These are phyloP conservation scores for Globisporangium abappressorium DNA, from an alignment of 352 stramenopile genomes.

Conservation along the genomic window DNA sequence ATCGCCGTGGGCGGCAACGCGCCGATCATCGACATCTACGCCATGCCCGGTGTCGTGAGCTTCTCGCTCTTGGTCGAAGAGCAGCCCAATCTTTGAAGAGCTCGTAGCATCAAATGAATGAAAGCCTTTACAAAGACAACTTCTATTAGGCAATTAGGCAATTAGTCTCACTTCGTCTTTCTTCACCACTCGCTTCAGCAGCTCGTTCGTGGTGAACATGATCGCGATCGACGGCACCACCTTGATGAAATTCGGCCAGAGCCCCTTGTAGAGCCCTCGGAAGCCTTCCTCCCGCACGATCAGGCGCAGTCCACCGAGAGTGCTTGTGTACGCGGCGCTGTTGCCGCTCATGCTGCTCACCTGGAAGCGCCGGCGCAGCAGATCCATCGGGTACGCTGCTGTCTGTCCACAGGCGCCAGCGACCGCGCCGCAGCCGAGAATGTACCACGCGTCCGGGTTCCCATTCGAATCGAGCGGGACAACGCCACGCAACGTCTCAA, in stretches of 20 bases:
- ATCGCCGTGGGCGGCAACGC: conserved; percentile 63
- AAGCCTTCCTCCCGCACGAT: conserved; percentile 59
- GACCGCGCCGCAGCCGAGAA: conserved; percentile 57
- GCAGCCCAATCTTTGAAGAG: background rate
- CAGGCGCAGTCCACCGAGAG: conserved; percentile 35
- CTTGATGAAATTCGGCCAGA: conserved; percentile 72
- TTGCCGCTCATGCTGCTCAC: conserved; percentile 41
- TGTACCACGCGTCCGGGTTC: conserved; percentile 48
- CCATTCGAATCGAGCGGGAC: conserved; percentile 43
- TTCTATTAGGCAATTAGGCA: background rate
- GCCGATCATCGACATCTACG: conserved; percentile 68
- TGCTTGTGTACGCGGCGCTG: conserved; percentile 44
- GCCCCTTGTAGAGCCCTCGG: conserved; percentile 61
- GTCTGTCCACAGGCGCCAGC: conserved; percentile 72
- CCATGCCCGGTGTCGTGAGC: conserved; percentile 79
- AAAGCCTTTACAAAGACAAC: background rate
- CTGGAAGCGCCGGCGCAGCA: conserved; percentile 74
- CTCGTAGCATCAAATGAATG: background rate
- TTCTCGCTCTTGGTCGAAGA: conserved; percentile 65
- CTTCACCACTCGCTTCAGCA: conserved; percentile 49
- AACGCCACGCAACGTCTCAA: conserved; percentile 50
- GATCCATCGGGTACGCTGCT: conserved; percentile 70
- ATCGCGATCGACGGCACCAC: conserved; percentile 79
- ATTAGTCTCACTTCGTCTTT: conserved; percentile 10
- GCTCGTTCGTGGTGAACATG: conserved; percentile 80